These are phyloP conservation scores for Phytophthora pinifolia DNA, from an alignment of 352 stramenopile species.

Conservation along the genomic window DNA sequence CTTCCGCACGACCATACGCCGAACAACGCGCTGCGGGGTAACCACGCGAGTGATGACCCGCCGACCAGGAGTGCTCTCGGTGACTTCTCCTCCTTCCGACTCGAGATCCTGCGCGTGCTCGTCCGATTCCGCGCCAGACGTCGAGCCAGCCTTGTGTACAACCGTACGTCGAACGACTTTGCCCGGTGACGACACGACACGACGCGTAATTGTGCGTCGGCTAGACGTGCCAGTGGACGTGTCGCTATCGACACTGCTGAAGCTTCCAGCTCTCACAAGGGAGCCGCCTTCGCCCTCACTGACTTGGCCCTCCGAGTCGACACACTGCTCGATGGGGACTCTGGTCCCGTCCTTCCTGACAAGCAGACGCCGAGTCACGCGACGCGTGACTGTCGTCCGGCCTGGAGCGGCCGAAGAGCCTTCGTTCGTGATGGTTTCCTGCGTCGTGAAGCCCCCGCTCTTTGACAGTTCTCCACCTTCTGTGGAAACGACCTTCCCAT, in stretches of 20 bases:
- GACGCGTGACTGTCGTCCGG: conserved; percentile 17
- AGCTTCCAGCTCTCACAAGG: conserved; percentile 17
- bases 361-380: conserved; percentile 19
- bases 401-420: conserved; percentile 2
- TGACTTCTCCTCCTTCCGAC: background rate
- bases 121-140: conserved; percentile 20
- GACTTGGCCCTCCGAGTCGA: conserved; percentile 17
- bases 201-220: conserved; percentile 26
- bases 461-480: conserved; percentile 5
- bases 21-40: conserved; percentile 27
- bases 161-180: conserved; percentile 13
- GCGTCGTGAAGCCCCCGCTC: conserved; percentile 5
- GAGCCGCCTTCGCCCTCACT: conserved; percentile 9
- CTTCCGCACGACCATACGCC: conserved; percentile 24
- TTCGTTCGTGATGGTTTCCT: conserved; percentile 11
- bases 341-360: conserved; percentile 20
- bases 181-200: conserved; percentile 19
- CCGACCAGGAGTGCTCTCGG: conserved; percentile 6
- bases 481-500: conserved; percentile 14
- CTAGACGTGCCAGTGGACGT: conserved; percentile 14
- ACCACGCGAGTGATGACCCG: conserved; percentile 31
- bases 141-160: conserved; percentile 18
- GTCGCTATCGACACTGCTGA: conserved; percentile 28
- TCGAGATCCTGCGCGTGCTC: conserved; percentile 19
- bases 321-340: conserved; percentile 13